These are phyloP conservation scores for Fusarium decemcellulare DNA, from an alignment of 2,329 filamentous ascomycete genomes.

Conservation along the genomic window DNA sequence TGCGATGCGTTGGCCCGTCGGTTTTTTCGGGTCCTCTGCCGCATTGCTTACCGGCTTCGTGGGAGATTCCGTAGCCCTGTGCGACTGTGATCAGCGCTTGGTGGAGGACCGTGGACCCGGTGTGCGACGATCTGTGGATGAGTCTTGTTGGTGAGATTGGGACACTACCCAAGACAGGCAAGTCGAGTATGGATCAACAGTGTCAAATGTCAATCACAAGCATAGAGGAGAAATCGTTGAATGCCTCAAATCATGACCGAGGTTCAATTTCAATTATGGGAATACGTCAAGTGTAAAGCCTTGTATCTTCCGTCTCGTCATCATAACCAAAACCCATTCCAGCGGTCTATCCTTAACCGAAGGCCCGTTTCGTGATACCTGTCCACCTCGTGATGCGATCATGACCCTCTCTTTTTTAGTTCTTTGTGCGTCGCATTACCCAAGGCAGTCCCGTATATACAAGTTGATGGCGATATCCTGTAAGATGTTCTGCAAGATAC, in stretches of 20 bases:
- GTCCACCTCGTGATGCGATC: slow-evolving; percentile 17
- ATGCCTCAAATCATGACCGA: slow-evolving; percentile 29
- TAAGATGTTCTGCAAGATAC: slow-evolving; percentile 43
- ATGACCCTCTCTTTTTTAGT: slow-evolving; percentile 12
- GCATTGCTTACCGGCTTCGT: neutral
- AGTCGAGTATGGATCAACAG: neutral
- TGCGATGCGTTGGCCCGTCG: slow-evolving; percentile 1
- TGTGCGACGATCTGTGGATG: neutral
- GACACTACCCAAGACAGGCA: neutral
- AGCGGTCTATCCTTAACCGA: slow-evolving; percentile 8
- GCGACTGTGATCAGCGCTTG: neutral
- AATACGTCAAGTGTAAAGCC: slow-evolving; percentile 22
- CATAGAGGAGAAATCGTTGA: neutral
- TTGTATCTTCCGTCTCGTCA: slow-evolving; percentile 26
- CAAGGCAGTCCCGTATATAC: slow-evolving; percentile 39
- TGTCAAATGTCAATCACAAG: neutral
- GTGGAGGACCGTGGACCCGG: no score
- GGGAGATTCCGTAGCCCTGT: neutral
- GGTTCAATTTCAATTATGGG: slow-evolving; percentile 32
- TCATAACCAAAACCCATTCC: slow-evolving; percentile 21
- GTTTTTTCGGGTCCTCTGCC: neutral
- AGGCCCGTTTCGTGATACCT: slow-evolving; percentile 7
- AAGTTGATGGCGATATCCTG: slow-evolving; percentile 35
- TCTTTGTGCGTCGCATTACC: slow-evolving; percentile 13
- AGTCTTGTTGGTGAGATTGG: neutral